These are phyloP conservation scores for Gaeumannomyces tritici DNA, from an alignment of 2,329 filamentous ascomycete genomes.

Conservation along the genomic window DNA sequence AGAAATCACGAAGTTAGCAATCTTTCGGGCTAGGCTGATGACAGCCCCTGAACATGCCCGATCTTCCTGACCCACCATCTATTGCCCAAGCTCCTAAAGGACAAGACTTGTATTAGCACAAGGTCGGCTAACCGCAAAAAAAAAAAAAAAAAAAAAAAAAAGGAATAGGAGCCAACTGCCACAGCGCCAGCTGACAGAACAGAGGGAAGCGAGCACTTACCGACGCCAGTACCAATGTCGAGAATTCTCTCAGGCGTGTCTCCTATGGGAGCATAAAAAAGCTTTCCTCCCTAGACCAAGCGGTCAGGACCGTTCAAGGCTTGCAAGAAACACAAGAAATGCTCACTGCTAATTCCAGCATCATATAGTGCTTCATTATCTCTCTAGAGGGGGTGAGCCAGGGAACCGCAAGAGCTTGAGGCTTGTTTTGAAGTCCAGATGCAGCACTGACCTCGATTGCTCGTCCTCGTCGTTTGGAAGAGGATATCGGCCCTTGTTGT, in stretches of 20 bases:
- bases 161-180: no score
- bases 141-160: no score
- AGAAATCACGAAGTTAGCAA: background rate
- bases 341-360: conserved; percentile 31
- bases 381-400: conserved; percentile 13
- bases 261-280: conserved; percentile 29
- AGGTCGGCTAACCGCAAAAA: no score
- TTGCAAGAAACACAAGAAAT: background rate
- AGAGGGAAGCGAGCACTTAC: conserved; percentile 13
- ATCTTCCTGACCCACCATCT: background rate
- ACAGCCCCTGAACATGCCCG: background rate
- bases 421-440: no score
- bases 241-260: conserved; percentile 30
- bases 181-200: background rate
- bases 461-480: conserved; percentile 36
- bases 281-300: conserved; percentile 21
- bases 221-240: conserved; percentile 40
- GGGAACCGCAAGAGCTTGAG: no score
- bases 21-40: background rate
- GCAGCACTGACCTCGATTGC: conserved; percentile 21
- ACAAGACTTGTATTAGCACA: background rate
- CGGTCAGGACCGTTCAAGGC: background rate
- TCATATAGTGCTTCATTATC: conserved; percentile 33
- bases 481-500: conserved; percentile 31
- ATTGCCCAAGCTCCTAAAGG: conserved; percentile 33